Evolutionary conservation across 2,329 filamentous ascomycete genomes (phyloP).

Genomic region (Bertia moriformis): DNA sequence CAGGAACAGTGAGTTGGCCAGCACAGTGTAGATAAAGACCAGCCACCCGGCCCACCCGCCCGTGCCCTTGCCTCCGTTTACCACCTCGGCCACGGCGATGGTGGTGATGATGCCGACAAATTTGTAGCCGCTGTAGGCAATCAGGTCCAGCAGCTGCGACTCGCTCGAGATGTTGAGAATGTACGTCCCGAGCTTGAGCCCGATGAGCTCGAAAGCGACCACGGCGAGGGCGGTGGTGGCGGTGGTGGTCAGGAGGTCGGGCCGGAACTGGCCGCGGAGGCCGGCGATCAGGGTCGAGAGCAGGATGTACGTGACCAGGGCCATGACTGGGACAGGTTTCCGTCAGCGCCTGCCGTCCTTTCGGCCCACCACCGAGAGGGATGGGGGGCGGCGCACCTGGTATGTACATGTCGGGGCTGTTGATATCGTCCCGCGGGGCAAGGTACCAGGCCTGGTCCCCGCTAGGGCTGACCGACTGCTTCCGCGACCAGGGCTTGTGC

Average conservation of each 20-base stretch:
- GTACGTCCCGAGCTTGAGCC: constrained; percentile 83
- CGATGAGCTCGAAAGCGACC: constrained; percentile 75
- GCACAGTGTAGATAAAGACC: constrained; percentile 80
- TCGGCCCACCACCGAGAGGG: too few species aligned
- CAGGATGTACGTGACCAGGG: constrained; percentile 90
- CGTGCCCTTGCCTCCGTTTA: constrained; percentile 67
- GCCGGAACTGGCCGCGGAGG: constrained; percentile 79
- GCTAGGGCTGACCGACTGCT: constrained; percentile 59
- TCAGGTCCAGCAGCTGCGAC: constrained; percentile 79
- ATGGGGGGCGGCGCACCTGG: constrained; percentile 30
- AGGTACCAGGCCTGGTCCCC: constrained; percentile 67
- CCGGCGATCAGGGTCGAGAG: constrained; percentile 83
- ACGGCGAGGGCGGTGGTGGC: constrained; percentile 79
- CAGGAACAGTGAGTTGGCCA: constrained; percentile 88
- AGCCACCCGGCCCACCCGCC: constrained; percentile 80
- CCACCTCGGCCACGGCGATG: constrained; percentile 64
- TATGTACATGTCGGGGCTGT: constrained; percentile 99
- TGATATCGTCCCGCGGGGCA: constrained; percentile 85
- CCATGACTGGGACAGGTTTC: constrained; percentile 57
- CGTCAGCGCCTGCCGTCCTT: background rate
- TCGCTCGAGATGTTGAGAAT: constrained; percentile 87
- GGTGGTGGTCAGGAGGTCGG: constrained; percentile 80
- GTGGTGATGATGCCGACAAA: constrained; percentile 94
- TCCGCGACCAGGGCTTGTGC: constrained; percentile 92
- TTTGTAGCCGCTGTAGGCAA: constrained; percentile 96